phyloP scores from a whole-genome alignment of 2,329 filamentous ascomycete species.

The Stemphylium beticola region DNA sequence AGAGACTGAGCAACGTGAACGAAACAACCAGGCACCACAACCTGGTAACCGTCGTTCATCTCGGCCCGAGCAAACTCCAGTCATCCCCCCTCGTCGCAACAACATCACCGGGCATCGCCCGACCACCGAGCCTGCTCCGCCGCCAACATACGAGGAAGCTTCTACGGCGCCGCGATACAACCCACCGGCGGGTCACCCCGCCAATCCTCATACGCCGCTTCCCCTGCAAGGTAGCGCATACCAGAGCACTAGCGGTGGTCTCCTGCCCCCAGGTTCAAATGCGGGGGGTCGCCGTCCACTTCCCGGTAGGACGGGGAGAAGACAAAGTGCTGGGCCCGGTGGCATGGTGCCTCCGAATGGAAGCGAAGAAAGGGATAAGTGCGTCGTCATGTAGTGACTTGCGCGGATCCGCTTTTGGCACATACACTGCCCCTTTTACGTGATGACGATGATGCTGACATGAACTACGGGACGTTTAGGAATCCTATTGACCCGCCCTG shows the following conservation, averaged over 20 bases:
- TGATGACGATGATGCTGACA: neutral
- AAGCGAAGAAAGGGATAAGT: slow-evolving; percentile 39
- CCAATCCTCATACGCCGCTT: slow-evolving; percentile 46
- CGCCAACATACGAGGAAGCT: slow-evolving; percentile 71
- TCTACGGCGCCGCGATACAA: slow-evolving; percentile 63
- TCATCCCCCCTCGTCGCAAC: slow-evolving; percentile 54
- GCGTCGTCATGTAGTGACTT: slow-evolving; percentile 40
- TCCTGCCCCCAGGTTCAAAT: slow-evolving; percentile 16
- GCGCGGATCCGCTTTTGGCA: neutral
- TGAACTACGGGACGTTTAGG: neutral
- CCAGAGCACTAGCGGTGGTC: slow-evolving; percentile 18
- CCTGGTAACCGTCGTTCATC: slow-evolving; percentile 36
- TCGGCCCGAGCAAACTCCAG: slow-evolving; percentile 48
- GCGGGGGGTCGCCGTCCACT: neutral
- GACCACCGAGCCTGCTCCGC: slow-evolving; percentile 60
- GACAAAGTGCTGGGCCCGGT: slow-evolving; percentile 32
- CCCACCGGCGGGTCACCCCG: slow-evolving; percentile 55
- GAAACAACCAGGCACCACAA: slow-evolving; percentile 60
- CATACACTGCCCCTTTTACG: neutral
- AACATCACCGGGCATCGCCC: slow-evolving; percentile 46
- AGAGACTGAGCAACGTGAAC: slow-evolving; percentile 64
- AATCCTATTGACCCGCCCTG: neutral
- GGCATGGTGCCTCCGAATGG: slow-evolving; percentile 14
- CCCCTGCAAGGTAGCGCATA: slow-evolving; percentile 37
- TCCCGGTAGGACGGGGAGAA: slow-evolving; percentile 27